Conservation (phyloP, 2,329 filamentous ascomycete species). For the Rhinocladiella similis region DNA sequence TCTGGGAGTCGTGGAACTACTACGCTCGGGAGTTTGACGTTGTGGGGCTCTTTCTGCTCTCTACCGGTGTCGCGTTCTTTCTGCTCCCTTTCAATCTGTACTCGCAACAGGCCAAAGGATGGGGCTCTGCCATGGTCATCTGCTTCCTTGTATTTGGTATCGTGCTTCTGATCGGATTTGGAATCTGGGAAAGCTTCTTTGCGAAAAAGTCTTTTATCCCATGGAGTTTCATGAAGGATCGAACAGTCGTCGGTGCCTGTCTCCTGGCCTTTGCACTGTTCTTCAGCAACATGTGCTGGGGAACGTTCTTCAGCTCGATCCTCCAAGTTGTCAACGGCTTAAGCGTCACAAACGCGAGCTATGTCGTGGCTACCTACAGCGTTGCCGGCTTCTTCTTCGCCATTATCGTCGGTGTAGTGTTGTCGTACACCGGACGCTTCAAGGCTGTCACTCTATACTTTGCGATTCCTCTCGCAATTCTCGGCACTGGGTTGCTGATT, state of each 20-base stretch:
- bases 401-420: constrained; percentile 52
- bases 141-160: constrained; percentile 55
- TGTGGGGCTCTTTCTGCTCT: constrained; percentile 60
- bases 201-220: constrained; percentile 56
- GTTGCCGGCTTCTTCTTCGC: constrained; percentile 53
- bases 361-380: constrained; percentile 50
- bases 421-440: constrained; percentile 48
- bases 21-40: constrained; percentile 63
- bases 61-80: constrained; percentile 61
- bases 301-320: constrained; percentile 31
- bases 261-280: constrained; percentile 25
- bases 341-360: constrained; percentile 33
- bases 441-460: constrained; percentile 51
- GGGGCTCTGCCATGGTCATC: constrained; percentile 49
- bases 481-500: constrained; percentile 55
- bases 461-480: constrained; percentile 50
- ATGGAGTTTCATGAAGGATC: constrained; percentile 43
- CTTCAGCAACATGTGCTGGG: constrained; percentile 33
- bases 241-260: constrained; percentile 24
- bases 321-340: constrained; percentile 22
- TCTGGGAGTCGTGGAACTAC: constrained; percentile 46
- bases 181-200: constrained; percentile 53
- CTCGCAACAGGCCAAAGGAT: constrained; percentile 38
- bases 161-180: constrained; percentile 54
- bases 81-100: constrained; percentile 64